A percentile compares a stretch with the other conserved stretches of the same genome.
phyloP scores from a whole-genome alignment of 2,329 filamentous ascomycete species.

The Karstenula rhodostoma region DNA sequence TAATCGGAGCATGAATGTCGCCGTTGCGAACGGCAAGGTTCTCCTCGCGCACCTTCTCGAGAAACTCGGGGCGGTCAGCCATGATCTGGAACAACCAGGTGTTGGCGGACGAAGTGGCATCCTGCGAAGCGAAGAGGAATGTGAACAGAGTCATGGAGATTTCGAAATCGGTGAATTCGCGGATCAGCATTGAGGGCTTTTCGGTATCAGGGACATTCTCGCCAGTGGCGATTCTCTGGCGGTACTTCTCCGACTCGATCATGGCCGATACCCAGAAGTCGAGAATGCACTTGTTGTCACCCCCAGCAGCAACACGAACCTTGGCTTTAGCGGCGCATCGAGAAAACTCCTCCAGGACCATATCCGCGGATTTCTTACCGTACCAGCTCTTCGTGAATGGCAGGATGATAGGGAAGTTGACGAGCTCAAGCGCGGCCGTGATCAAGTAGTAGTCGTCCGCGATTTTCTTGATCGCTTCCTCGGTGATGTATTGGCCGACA shows the following conservation, averaged over 20 bases:
- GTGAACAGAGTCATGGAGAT: slow-evolving; percentile 95
- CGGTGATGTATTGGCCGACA: slow-evolving; percentile 92
- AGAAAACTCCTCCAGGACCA: slow-evolving; percentile 87
- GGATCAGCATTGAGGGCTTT: slow-evolving; percentile 84
- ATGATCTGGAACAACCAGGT: slow-evolving; percentile 96
- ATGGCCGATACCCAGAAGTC: slow-evolving; percentile 87
- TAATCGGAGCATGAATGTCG: slow-evolving; percentile 73
- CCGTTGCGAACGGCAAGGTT: slow-evolving; percentile 80
- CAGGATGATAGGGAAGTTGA: slow-evolving; percentile 88
- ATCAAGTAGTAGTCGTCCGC: slow-evolving; percentile 97
- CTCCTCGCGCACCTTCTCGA: slow-evolving; percentile 91
- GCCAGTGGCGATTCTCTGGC: slow-evolving; percentile 78
- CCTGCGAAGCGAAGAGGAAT: slow-evolving; percentile 96
- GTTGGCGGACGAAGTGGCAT: slow-evolving; percentile 90
- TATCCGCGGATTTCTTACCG: slow-evolving; percentile 92
- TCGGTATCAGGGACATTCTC: slow-evolving; percentile 65
- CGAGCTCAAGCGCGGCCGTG: slow-evolving; percentile 91
- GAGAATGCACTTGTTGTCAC: slow-evolving; percentile 89
- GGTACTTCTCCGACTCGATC: slow-evolving; percentile 83
- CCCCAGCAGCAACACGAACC: slow-evolving; percentile 87
- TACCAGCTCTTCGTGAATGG: slow-evolving; percentile 97
- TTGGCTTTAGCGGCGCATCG: slow-evolving; percentile 94
- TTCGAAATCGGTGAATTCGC: slow-evolving; percentile 88
- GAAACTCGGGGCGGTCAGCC: slow-evolving; percentile 90
- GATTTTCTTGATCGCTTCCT: slow-evolving; percentile 90